Evolutionary conservation across 495 filamentous ascomycete species (phyloP).

Genomic region (Bacidia rubella): DNA sequence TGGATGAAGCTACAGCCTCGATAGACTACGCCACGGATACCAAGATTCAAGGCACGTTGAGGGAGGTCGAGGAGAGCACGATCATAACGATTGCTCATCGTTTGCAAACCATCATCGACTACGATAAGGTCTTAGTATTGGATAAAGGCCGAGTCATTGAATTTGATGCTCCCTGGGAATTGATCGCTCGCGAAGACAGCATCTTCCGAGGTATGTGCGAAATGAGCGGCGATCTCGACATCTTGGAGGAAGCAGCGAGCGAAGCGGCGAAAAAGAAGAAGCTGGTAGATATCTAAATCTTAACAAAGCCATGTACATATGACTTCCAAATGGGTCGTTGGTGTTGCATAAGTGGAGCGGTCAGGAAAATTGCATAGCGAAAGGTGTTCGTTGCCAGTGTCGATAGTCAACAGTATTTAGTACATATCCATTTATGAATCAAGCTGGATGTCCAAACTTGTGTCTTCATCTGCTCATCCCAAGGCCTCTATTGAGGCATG

Average conservation of each 20-base stretch:
- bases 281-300: constrained; percentile 15
- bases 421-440: too few species aligned
- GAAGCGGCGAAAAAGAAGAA: constrained; percentile 47
- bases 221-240: constrained; percentile 77
- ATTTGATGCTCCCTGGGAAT: constrained; percentile 72
- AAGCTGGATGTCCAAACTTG: too few species aligned
- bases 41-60: constrained; percentile 92
- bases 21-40: constrained; percentile 94
- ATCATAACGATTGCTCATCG: constrained; percentile 98
- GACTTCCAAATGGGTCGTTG: background rate
- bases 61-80: constrained; percentile 71
- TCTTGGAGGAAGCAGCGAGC: constrained; percentile 59
- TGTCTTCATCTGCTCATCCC: too few species aligned
- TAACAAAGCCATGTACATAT: background rate
- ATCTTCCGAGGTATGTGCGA: constrained; percentile 88
- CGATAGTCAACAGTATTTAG: too few species aligned
- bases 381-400: background rate
- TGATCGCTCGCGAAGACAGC: constrained; percentile 54
- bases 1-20: constrained; percentile 98
- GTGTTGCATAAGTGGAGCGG: background rate
- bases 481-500: too few species aligned
- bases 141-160: constrained; percentile 83
- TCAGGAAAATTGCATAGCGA: background rate
- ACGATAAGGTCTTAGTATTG: constrained; percentile 94
- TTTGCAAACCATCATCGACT: constrained; percentile 90